A percentile compares a stretch with the other conserved stretches of the same genome.
phyloP scores from a whole-genome alignment of 345 rosid species.

The Gossypium australe region DNA sequence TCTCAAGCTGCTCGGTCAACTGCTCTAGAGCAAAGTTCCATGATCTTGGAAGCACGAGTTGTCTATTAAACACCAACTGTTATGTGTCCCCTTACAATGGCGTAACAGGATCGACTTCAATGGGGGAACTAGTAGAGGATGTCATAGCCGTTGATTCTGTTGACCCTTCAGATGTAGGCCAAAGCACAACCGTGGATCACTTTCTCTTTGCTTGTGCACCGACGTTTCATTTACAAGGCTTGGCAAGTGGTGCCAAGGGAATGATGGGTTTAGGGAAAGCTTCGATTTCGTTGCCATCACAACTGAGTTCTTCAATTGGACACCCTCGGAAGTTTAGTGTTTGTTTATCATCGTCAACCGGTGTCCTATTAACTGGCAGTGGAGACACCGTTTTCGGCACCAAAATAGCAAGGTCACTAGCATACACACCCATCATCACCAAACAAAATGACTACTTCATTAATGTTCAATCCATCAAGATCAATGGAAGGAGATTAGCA shows the following conservation, averaged over 20 bases:
- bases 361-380: conserved; percentile 35
- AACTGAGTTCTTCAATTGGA: conserved; percentile 36
- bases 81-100: conserved; percentile 30
- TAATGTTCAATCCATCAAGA: conserved; percentile 47
- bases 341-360: conserved; percentile 48
- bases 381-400: conserved; percentile 31
- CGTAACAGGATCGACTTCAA: conserved; percentile 23
- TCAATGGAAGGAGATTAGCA: conserved; percentile 37
- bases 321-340: conserved; percentile 34
- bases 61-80: conserved; percentile 26
- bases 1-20: conserved; percentile 53
- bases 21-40: conserved; percentile 33
- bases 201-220: conserved; percentile 46
- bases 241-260: conserved; percentile 47
- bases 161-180: conserved; percentile 13
- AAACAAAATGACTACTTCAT: conserved; percentile 38
- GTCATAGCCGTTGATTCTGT: conserved; percentile 34
- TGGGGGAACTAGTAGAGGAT: conserved; percentile 47
- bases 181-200: conserved; percentile 18
- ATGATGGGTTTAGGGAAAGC: conserved; percentile 60
- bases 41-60: not conserved
- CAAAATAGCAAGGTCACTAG: conserved; percentile 36
- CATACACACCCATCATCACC: conserved; percentile 47
- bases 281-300: conserved; percentile 49
- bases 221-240: conserved; percentile 34